phyloP scores from a whole-genome alignment of 495 filamentous ascomycete genomes.

The Annulohypoxylon maeteangense region DNA sequence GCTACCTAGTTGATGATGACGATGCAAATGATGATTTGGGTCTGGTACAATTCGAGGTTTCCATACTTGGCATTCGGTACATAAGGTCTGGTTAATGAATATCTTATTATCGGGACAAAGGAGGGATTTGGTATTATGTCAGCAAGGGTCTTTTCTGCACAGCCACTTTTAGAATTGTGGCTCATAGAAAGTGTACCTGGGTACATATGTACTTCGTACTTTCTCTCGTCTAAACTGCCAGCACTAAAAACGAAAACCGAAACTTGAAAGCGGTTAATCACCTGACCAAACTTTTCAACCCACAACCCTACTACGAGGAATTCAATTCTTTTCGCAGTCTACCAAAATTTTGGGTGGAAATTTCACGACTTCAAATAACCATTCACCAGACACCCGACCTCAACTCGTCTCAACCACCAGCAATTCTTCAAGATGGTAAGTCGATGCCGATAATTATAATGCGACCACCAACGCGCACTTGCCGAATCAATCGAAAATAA shows the following conservation, averaged over 20 bases:
- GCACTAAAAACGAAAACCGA: neutral
- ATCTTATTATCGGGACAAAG: slow-evolving; percentile 1
- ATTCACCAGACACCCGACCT: slow-evolving; percentile 50
- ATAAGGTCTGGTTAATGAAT: slow-evolving; percentile 13
- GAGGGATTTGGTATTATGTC: neutral
- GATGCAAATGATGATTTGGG: neutral
- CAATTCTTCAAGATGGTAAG: slow-evolving; percentile 62
- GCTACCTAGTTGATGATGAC: slow-evolving; percentile 27
- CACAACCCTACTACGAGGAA: slow-evolving; percentile 44
- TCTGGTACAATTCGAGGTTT: slow-evolving; percentile 10
- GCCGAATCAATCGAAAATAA: neutral
- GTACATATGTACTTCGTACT: slow-evolving; percentile 19
- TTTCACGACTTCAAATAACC: slow-evolving; percentile 48
- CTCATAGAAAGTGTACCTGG: slow-evolving; percentile 9
- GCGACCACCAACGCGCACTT: neutral
- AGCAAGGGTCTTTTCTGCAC: neutral
- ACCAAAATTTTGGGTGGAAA: slow-evolving; percentile 46
- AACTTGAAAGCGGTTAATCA: slow-evolving; percentile 17
- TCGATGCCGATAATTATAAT: slow-evolving; percentile 15
- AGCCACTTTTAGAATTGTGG: slow-evolving; percentile 6
- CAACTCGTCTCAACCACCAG: slow-evolving; percentile 43
- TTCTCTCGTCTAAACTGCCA: slow-evolving; percentile 21
- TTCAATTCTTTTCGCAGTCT: slow-evolving; percentile 47
- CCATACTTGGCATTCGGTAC: slow-evolving; percentile 19
- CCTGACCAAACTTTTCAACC: slow-evolving; percentile 42